Conservation (phyloP, 768 basidiomycete genomes). For the Gloeostereum incarnatum region DNA sequence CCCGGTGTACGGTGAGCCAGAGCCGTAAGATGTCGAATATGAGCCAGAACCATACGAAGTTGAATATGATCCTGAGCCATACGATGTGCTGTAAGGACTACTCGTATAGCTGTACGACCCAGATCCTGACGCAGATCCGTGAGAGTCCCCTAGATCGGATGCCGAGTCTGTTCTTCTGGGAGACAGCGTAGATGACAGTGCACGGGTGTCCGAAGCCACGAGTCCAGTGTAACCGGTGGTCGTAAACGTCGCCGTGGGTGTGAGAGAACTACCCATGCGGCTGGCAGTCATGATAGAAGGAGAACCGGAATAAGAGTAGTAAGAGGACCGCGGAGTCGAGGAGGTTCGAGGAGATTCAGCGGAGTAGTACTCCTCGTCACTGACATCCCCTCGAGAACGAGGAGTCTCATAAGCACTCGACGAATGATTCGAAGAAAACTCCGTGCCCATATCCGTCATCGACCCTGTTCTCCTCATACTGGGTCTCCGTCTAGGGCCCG, state of each 20-base stretch:
- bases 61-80: not conserved
- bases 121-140: not conserved
- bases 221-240: conserved; percentile 1
- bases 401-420: conserved; percentile 1
- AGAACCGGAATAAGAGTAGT: conserved; percentile 7
- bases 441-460: conserved; percentile 66
- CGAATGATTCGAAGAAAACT: conserved; percentile 9
- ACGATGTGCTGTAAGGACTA: not conserved
- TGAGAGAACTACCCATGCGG: not conserved
- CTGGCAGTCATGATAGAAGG: conserved; percentile 1
- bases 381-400: not conserved
- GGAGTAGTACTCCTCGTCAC: conserved; percentile 4
- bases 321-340: not conserved
- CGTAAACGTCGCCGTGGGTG: conserved; percentile 5
- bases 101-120: not conserved
- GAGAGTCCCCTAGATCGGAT: not conserved
- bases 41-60: not conserved
- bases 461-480: conserved; percentile 62
- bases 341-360: not conserved
- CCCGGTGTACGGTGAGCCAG: conserved; percentile 23
- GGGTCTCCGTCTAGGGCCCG: conserved; percentile 35
- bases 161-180: not conserved
- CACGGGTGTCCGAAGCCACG: conserved; percentile 3
- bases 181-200: not conserved
- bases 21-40: conserved; percentile 1